phyloP scores from a whole-genome alignment of 345 rosid species.

The Physaria fendleri region DNA sequence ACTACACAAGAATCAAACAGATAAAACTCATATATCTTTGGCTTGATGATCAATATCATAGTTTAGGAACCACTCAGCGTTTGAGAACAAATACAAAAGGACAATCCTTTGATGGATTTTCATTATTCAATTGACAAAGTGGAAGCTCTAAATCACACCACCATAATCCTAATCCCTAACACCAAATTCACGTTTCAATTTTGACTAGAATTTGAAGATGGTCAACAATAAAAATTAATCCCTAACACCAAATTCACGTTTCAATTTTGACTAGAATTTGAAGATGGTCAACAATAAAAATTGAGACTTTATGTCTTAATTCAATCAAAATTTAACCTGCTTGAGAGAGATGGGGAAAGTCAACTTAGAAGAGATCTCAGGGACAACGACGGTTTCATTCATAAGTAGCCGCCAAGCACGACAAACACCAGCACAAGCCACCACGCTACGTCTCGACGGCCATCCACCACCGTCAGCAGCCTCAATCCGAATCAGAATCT shows the following conservation, averaged over 20 bases:
- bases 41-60: neutral
- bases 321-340: constrained; percentile 44
- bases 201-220: neutral
- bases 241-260: too few species aligned
- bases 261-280: neutral
- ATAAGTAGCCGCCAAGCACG: constrained; percentile 62
- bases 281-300: constrained; percentile 9
- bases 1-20: neutral
- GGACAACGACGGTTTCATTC: constrained; percentile 64
- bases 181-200: neutral
- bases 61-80: neutral
- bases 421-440: constrained; percentile 85
- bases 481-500: constrained; percentile 56
- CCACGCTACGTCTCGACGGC: constrained; percentile 72
- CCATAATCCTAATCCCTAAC: neutral
- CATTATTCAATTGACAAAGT: neutral
- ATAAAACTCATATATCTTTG: neutral
- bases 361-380: constrained; percentile 58
- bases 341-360: constrained; percentile 87
- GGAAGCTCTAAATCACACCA: neutral
- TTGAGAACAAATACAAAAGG: neutral
- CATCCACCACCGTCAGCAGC: constrained; percentile 54
- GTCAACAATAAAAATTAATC: constrained; percentile 5
- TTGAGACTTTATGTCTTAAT: constrained; percentile 10
- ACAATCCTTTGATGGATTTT: neutral